Percentiles rank a stretch among this genome's conserved stretches.
These are phyloP conservation scores for Boletus rufocinnamomeus DNA, from an alignment of 768 basidiomycete species.

Conservation along the genomic window DNA sequence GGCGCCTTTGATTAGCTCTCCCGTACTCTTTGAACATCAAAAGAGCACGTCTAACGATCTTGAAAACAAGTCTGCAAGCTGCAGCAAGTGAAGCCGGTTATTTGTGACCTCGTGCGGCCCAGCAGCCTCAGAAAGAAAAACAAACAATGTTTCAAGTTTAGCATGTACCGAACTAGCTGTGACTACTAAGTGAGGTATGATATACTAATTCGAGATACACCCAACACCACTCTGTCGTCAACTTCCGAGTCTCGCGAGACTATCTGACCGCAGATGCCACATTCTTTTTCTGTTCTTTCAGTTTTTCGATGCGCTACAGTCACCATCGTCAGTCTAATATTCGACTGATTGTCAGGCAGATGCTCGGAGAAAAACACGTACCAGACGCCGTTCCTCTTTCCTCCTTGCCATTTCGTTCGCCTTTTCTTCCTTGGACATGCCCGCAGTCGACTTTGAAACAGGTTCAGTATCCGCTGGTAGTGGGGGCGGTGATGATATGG, in stretches of 20 bases:
- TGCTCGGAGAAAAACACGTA: slow-evolving; percentile 34
- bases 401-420: slow-evolving; percentile 89
- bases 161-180: too few relatives aligned
- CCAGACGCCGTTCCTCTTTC: slow-evolving; percentile 91
- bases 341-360: background rate
- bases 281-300: slow-evolving; percentile 81
- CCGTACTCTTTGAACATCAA: too few relatives aligned
- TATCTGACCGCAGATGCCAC: slow-evolving; percentile 19
- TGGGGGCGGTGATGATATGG: slow-evolving; percentile 26
- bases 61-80: too few relatives aligned
- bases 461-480: slow-evolving; percentile 15
- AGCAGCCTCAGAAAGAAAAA: too few relatives aligned
- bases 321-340: background rate
- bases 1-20: too few relatives aligned
- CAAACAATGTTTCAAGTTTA: too few relatives aligned
- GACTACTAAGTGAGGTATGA: too few relatives aligned
- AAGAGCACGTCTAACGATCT: too few relatives aligned
- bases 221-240: background rate
- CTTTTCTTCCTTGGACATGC: slow-evolving; percentile 87
- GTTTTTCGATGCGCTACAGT: slow-evolving; percentile 66
- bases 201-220: background rate
- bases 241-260: background rate
- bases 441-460: slow-evolving; percentile 36
- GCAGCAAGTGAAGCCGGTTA: too few relatives aligned
- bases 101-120: too few relatives aligned